A percentile compares a stretch with the other conserved stretches of the same genome.
phyloP scores from a whole-genome alignment of 2,329 filamentous ascomycete species.

The Fusarium piperis region DNA sequence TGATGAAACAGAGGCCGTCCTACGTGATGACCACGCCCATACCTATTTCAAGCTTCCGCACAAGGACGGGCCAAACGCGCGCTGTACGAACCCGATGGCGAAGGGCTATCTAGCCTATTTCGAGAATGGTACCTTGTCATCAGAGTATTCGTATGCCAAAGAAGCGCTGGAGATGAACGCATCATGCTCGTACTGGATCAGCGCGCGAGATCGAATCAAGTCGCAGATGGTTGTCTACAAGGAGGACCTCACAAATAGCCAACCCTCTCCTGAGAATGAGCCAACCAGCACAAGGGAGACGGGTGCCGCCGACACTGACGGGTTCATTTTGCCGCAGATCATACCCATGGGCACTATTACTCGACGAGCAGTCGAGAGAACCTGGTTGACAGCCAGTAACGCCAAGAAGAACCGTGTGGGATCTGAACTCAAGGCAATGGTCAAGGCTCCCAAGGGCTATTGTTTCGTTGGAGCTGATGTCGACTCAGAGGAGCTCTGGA shows the following conservation, averaged over 20 bases:
- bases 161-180: slow-evolving; percentile 98
- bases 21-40: slow-evolving; percentile 73
- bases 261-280: background rate
- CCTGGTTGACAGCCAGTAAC: slow-evolving; percentile 97
- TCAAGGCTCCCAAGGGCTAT: slow-evolving; percentile 89
- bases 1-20: slow-evolving; percentile 73
- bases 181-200: slow-evolving; percentile 99
- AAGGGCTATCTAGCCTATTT: slow-evolving; percentile 93
- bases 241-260: slow-evolving; percentile 58
- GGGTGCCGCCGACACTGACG: slow-evolving; percentile 49
- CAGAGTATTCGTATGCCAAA: slow-evolving; percentile 89
- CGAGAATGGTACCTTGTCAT: slow-evolving; percentile 86
- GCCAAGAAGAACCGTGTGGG: slow-evolving; percentile 96
- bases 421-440: slow-evolving; percentile 97
- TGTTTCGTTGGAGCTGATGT: slow-evolving; percentile 97
- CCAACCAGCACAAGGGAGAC: slow-evolving; percentile 1
- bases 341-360: slow-evolving; percentile 99
- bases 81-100: slow-evolving; percentile 88
- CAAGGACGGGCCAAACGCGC: slow-evolving; percentile 87
- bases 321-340: slow-evolving; percentile 92
- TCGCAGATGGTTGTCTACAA: slow-evolving; percentile 96
- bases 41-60: slow-evolving; percentile 94
- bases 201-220: slow-evolving; percentile 89
- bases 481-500: slow-evolving; percentile 97
- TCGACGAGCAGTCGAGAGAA: slow-evolving; percentile 92